phyloP scores from a whole-genome alignment of 176 grass and related monocot species.

The Zoysia japonica region DNA sequence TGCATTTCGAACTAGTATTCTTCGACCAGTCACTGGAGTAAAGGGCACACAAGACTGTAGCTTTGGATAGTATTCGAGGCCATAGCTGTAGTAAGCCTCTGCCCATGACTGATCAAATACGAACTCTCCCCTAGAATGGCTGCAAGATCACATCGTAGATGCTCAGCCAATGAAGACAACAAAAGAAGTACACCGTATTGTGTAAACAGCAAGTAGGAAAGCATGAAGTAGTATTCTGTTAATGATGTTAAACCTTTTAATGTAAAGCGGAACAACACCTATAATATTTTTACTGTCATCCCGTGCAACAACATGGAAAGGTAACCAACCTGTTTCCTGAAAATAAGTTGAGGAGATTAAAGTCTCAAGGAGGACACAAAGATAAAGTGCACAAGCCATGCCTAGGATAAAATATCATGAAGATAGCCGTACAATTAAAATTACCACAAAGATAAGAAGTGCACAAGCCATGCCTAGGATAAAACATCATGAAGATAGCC shows the following conservation, averaged over 20 bases:
- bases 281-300: conserved; percentile 68
- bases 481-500: conserved; percentile 11
- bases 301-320: conserved; percentile 87
- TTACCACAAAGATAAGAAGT: conserved; percentile 17
- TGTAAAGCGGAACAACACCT: conserved; percentile 98
- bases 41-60: conserved; percentile 93
- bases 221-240: conserved; percentile 25
- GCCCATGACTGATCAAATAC: conserved; percentile 96
- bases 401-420: conserved; percentile 6
- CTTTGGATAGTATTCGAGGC: conserved; percentile 88
- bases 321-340: conserved; percentile 98
- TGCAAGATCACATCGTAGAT: conserved; percentile 61
- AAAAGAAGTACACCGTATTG: conserved; percentile 2
- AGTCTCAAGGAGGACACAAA: conserved; percentile 22
- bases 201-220: conserved; percentile 30
- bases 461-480: background rate
- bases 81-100: conserved; percentile 90
- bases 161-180: conserved; percentile 33
- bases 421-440: background rate
- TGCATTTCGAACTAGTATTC: conserved; percentile 84
- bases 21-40: conserved; percentile 92
- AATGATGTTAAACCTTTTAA: conserved; percentile 83
- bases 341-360: conserved; percentile 37
- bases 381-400: conserved; percentile 24
- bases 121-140: conserved; percentile 95